These are phyloP conservation scores for Epichloe elymi DNA, from an alignment of 2,329 filamentous ascomycete genomes.

Conservation along the genomic window DNA sequence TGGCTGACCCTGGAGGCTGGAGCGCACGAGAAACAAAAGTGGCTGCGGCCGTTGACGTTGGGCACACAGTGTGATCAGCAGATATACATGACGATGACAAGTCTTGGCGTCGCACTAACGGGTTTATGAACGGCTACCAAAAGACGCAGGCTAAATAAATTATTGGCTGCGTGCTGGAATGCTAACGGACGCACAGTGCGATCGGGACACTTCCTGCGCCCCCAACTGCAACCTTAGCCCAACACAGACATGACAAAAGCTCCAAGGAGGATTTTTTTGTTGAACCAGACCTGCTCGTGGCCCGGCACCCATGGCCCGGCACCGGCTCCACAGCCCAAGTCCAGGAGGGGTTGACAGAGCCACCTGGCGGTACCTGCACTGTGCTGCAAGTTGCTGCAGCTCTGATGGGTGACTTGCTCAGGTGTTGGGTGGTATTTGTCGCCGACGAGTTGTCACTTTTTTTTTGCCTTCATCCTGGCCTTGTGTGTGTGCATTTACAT, in stretches of 20 bases:
- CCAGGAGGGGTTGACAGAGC: background rate
- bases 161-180: background rate
- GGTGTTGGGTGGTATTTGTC: too few species aligned
- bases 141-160: background rate
- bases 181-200: background rate
- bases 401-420: background rate
- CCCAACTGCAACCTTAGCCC: too few species aligned
- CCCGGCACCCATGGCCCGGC: background rate
- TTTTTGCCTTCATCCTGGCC: background rate
- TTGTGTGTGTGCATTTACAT: background rate
- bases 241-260: too few species aligned
- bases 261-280: too few species aligned
- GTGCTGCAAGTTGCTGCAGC: background rate
- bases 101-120: conserved; percentile 6
- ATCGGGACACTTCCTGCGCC: background rate
- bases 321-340: background rate
- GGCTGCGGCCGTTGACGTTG: background rate
- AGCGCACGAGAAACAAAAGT: background rate
- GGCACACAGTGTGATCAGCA: conserved; percentile 1
- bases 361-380: background rate
- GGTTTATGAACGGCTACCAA: conserved; percentile 1
- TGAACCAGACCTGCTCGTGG: background rate
- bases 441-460: background rate
- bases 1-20: background rate
- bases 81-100: background rate